Evolutionary conservation across 2,329 filamentous ascomycete species (phyloP).

Genomic region (Alternaria atra): DNA sequence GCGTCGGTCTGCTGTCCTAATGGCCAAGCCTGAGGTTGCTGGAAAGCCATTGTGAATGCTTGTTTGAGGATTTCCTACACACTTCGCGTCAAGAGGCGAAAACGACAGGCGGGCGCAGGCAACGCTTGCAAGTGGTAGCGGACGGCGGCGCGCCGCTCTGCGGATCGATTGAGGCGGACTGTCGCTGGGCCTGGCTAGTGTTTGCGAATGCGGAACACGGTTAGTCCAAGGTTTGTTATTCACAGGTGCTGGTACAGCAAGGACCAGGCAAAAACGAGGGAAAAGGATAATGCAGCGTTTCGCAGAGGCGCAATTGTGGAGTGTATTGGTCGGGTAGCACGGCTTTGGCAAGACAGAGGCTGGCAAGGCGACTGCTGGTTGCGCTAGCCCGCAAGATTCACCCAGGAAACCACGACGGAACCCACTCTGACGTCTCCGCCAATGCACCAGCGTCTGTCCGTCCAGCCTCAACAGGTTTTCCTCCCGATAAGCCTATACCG

Average conservation of each 20-base stretch:
- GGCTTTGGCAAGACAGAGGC: slow-evolving; percentile 24
- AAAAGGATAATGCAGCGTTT: slow-evolving; percentile 1
- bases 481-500: slow-evolving; percentile 2
- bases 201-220: slow-evolving; percentile 6
- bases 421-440: slow-evolving; percentile 23
- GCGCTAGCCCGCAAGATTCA: slow-evolving; percentile 15
- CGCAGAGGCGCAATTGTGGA: slow-evolving; percentile 8
- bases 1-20: slow-evolving; percentile 36
- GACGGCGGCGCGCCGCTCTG: slow-evolving; percentile 25
- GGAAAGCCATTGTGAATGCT: slow-evolving; percentile 30
- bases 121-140: slow-evolving; percentile 7
- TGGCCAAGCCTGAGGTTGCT: slow-evolving; percentile 30
- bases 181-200: slow-evolving; percentile 8
- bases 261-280: background rate
- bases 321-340: slow-evolving; percentile 17
- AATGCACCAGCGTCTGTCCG: slow-evolving; percentile 13
- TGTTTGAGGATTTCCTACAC: slow-evolving; percentile 10
- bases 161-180: slow-evolving; percentile 15
- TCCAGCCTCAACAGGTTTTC: slow-evolving; percentile 20
- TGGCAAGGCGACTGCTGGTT: slow-evolving; percentile 18
- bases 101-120: slow-evolving; percentile 8
- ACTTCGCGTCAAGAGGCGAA: slow-evolving; percentile 17
- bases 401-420: slow-evolving; percentile 14
- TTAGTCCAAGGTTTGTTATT: slow-evolving; percentile 11
- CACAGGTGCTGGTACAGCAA: background rate